Evolutionary conservation across 192 early-diverging fungal genomes (phyloP).

Genomic region (Entomortierella parvispora): DNA sequence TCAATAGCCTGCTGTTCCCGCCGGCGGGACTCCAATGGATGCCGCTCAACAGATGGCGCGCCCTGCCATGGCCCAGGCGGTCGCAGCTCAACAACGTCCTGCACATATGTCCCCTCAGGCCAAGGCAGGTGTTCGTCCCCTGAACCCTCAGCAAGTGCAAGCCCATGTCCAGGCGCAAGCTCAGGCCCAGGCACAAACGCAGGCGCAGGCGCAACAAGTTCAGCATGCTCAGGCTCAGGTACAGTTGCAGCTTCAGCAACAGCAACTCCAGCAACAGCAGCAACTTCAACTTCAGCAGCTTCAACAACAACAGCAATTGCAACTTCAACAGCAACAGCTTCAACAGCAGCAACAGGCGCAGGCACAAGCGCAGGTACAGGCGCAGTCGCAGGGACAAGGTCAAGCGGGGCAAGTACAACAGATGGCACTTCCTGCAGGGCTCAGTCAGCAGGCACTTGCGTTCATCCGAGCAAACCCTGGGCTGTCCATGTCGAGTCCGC

Average conservation of each 20-base stretch:
- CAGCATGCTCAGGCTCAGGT: slow-evolving; percentile 24
- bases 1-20: slow-evolving; percentile 17
- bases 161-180: slow-evolving; percentile 29
- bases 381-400: slow-evolving; percentile 30
- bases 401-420: slow-evolving; percentile 31
- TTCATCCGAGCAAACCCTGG: slow-evolving; percentile 22
- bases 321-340: slow-evolving; percentile 36
- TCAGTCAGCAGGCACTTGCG: slow-evolving; percentile 26
- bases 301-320: slow-evolving; percentile 36
- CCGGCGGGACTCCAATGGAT: slow-evolving; percentile 9
- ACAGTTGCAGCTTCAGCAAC: slow-evolving; percentile 16
- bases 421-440: slow-evolving; percentile 17
- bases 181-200: slow-evolving; percentile 26
- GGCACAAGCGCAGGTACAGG: slow-evolving; percentile 22
- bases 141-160: slow-evolving; percentile 39
- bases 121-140: slow-evolving; percentile 45
- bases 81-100: slow-evolving; percentile 26
- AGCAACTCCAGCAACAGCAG: slow-evolving; percentile 30
- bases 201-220: slow-evolving; percentile 26
- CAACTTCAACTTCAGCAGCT: slow-evolving; percentile 41
- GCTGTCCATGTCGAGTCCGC: slow-evolving; percentile 23
- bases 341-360: slow-evolving; percentile 40
- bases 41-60: slow-evolving; percentile 43
- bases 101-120: slow-evolving; percentile 45
- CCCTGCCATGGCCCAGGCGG: slow-evolving; percentile 27